A percentile compares a stretch with the other conserved stretches of the same genome.
Conservation (phyloP, 2,329 filamentous ascomycete species). For the Aspergillus arachidicola region DNA sequence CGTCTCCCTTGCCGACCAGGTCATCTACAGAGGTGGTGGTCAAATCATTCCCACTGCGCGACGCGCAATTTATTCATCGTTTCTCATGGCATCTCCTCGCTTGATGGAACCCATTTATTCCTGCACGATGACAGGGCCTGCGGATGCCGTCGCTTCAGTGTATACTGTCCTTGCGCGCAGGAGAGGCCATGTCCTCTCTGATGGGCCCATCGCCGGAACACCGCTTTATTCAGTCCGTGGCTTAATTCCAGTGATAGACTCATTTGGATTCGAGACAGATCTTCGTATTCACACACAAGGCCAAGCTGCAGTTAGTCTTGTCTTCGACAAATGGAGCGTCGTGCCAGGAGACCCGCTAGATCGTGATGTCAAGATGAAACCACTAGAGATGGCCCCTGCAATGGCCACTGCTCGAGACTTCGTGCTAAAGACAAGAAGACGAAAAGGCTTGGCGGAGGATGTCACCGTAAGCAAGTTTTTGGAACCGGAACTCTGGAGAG, state of each 20-base stretch:
- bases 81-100: slow-evolving; percentile 93
- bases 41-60: slow-evolving; percentile 96
- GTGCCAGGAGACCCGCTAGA: slow-evolving; percentile 96
- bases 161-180: slow-evolving; percentile 91
- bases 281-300: slow-evolving; percentile 94
- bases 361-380: slow-evolving; percentile 76
- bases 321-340: slow-evolving; percentile 95
- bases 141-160: slow-evolving; percentile 81
- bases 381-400: slow-evolving; percentile 82
- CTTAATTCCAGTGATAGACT: slow-evolving; percentile 92
- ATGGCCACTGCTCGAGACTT: slow-evolving; percentile 94
- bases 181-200: slow-evolving; percentile 89
- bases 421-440: slow-evolving; percentile 88
- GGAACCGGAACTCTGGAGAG: slow-evolving; percentile 89
- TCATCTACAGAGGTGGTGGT: slow-evolving; percentile 92
- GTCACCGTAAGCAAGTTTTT: slow-evolving; percentile 95
- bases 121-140: slow-evolving; percentile 88
- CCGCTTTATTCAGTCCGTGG: slow-evolving; percentile 91
- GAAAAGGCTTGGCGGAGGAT: slow-evolving; percentile 94
- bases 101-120: slow-evolving; percentile 97
- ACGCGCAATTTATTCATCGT: slow-evolving; percentile 90
- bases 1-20: slow-evolving; percentile 79
- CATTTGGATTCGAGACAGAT: slow-evolving; percentile 97
- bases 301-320: slow-evolving; percentile 83
- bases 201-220: slow-evolving; percentile 90